phyloP scores from a whole-genome alignment of 2,329 filamentous ascomycete species.

The Pseudogymnoascus sp. region DNA sequence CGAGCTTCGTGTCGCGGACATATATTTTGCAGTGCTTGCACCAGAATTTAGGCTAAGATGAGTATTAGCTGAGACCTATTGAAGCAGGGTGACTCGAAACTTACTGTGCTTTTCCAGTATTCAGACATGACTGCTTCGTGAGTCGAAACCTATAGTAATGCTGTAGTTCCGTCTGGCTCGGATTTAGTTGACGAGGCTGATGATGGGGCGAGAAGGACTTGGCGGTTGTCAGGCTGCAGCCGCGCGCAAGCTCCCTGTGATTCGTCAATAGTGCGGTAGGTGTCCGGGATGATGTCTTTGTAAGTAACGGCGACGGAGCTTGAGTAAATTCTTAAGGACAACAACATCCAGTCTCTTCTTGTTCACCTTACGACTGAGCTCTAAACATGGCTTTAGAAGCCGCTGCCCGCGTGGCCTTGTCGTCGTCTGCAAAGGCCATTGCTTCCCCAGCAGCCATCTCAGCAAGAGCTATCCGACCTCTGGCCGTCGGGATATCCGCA shows the following conservation, averaged over 20 bases:
- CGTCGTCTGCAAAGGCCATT: conserved; percentile 15
- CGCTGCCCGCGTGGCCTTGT: conserved; percentile 20
- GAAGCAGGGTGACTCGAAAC: conserved; percentile 18
- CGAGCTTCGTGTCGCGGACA: conserved; percentile 86
- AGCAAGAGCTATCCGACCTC: conserved; percentile 14
- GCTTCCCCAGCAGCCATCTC: conserved; percentile 14
- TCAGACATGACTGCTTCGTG: conserved; percentile 64
- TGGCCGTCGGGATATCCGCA: conserved; percentile 17
- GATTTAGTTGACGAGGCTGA: conserved; percentile 6
- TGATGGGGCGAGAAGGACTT: neutral
- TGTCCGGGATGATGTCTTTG: conserved; percentile 5
- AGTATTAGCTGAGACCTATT: conserved; percentile 14
- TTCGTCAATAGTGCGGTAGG: neutral
- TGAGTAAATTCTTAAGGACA: neutral
- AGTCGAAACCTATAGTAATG: neutral
- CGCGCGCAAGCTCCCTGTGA: conserved; percentile 6
- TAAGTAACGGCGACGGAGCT: neutral
- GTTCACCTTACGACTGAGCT: neutral
- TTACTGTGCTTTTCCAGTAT: conserved; percentile 92
- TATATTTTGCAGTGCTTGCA: conserved; percentile 93
- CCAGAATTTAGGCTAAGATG: conserved; percentile 74
- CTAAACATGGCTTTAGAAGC: conserved; percentile 9
- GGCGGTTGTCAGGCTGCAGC: conserved; percentile 2
- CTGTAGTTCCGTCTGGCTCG: neutral
- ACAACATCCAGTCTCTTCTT: conserved; percentile 6